These are phyloP conservation scores for Aspergillus ibericus DNA, from an alignment of 2,329 filamentous ascomycete species.

Conservation along the genomic window DNA sequence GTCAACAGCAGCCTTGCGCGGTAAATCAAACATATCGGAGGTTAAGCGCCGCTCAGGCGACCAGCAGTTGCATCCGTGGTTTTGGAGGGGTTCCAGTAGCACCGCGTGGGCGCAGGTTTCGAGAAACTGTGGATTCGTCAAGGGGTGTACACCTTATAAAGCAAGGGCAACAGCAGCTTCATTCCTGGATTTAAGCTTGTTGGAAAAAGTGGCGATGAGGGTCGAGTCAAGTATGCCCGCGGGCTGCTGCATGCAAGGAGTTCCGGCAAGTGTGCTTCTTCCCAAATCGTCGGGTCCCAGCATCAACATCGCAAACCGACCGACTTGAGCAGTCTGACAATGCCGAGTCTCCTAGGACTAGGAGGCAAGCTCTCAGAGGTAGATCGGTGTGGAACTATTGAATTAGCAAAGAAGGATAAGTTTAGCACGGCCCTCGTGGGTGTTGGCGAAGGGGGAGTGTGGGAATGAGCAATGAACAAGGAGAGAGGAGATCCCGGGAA, in stretches of 20 bases:
- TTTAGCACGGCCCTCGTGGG: background rate
- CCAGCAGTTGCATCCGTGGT: background rate
- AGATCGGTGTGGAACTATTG: background rate
- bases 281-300: slow-evolving; percentile 4
- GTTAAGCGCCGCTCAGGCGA: background rate
- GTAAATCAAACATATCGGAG: background rate
- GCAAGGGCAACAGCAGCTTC: slow-evolving; percentile 3
- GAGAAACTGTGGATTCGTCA: slow-evolving; percentile 1
- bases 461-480: background rate
- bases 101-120: slow-evolving; percentile 2
- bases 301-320: slow-evolving; percentile 1
- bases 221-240: slow-evolving; percentile 2
- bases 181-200: slow-evolving; percentile 8
- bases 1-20: background rate
- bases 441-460: background rate
- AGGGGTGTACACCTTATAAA: slow-evolving; percentile 1
- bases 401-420: background rate
- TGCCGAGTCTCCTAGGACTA: too few species aligned
- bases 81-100: background rate
- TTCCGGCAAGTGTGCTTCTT: background rate
- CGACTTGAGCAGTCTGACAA: background rate
- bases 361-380: background rate
- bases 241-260: slow-evolving; percentile 8
- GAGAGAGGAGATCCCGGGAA: background rate
- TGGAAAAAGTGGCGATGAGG: background rate